These are phyloP conservation scores for Coemansia sp. DNA, from an alignment of 192 early-diverging fungal species.

Conservation along the genomic window DNA sequence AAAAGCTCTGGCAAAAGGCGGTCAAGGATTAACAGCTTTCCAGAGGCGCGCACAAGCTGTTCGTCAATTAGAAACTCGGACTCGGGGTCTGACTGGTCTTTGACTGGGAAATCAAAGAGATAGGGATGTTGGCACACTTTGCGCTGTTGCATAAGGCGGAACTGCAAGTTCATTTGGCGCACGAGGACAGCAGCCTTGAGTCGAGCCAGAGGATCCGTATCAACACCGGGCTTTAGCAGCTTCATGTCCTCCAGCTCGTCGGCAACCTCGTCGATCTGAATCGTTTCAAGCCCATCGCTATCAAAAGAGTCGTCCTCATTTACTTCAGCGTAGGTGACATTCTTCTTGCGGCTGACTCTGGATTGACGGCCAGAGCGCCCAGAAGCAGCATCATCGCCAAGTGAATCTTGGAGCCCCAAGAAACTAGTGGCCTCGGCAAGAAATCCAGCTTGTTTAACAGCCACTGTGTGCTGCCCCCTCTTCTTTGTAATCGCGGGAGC, in stretches of 20 bases:
- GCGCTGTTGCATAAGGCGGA: conserved; percentile 84
- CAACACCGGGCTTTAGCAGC: conserved; percentile 5
- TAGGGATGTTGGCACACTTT: conserved; percentile 97
- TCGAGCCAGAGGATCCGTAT: neutral
- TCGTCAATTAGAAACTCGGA: conserved; percentile 57
- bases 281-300: neutral
- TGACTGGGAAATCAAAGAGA: conserved; percentile 75
- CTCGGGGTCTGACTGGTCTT: conserved; percentile 48
- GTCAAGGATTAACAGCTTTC: conserved; percentile 86
- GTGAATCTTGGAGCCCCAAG: conserved; percentile 1
- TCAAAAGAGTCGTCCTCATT: conserved; percentile 15
- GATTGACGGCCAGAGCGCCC: neutral
- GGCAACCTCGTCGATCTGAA: conserved; percentile 22
- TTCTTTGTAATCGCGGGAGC: neutral
- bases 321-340: conserved; percentile 6
- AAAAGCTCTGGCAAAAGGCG: conserved; percentile 76
- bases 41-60: conserved; percentile 67
- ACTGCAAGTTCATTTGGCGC: conserved; percentile 70
- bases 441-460: neutral
- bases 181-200: conserved; percentile 40
- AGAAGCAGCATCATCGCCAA: neutral
- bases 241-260: conserved; percentile 56
- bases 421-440: conserved; percentile 11
- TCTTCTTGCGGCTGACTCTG: conserved; percentile 34
- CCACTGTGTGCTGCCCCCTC: neutral